Conservation (phyloP, 208 protist species). For the Plasmodiophora brassicae region DNA sequence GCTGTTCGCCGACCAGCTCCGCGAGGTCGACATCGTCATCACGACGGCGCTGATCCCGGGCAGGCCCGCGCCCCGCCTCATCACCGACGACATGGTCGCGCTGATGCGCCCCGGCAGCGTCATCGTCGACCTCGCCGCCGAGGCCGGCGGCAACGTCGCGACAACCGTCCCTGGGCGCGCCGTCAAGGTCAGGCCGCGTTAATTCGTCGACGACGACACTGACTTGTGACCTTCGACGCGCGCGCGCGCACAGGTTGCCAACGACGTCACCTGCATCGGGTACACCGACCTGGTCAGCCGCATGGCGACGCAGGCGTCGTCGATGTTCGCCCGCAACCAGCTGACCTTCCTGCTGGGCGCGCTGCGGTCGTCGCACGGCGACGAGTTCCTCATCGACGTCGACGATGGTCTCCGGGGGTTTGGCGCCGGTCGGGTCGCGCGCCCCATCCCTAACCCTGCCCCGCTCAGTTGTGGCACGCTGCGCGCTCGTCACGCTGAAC, state of each 20-base stretch:
- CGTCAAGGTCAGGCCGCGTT: neutral
- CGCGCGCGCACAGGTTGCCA: too few relatives aligned
- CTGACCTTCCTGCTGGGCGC: conserved; percentile 62
- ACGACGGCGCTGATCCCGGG: conserved; percentile 83
- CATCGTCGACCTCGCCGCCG: conserved; percentile 79
- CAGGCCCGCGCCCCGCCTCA: conserved; percentile 70
- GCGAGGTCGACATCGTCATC: conserved; percentile 84
- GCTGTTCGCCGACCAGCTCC: conserved; percentile 67
- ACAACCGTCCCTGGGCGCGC: conserved; percentile 23
- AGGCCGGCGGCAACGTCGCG: conserved; percentile 75
- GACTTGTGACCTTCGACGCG: too few relatives aligned
- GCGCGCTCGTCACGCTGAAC: conserved; percentile 35
- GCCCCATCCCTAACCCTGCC: neutral
- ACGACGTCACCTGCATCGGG: conserved; percentile 71
- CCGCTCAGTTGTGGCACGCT: neutral
- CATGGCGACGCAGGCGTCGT: conserved; percentile 67
- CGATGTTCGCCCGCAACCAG: conserved; percentile 78
- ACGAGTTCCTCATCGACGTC: conserved; percentile 58
- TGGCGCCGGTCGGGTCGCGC: conserved; percentile 34
- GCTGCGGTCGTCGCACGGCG: conserved; percentile 14
- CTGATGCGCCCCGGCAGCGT: conserved; percentile 69
- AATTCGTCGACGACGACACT: too few relatives aligned
- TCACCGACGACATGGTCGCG: conserved; percentile 71
- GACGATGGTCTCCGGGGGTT: conserved; percentile 60
- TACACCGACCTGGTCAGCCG: conserved; percentile 74